Evolutionary conservation across 1,284 basidiomycete species (phyloP), one percentile per base, ranked within the genome.

Genomic region (Boletus smithii): DNA sequence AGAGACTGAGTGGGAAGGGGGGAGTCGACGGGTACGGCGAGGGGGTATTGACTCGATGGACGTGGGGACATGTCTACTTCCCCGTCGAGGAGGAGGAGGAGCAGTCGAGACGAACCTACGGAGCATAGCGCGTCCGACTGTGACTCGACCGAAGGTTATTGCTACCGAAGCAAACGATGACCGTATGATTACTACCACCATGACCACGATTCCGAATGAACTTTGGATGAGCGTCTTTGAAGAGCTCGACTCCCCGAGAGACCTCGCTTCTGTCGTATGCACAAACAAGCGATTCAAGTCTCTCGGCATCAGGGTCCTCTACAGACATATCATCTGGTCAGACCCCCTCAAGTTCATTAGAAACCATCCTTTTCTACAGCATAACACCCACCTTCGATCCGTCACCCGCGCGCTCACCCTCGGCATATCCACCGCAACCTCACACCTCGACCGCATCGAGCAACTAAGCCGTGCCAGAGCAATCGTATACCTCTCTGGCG

Each of bases 321-420:
- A 73, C 52, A 65, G 65, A n/a, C 54, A 67, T 36, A 34, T 73
- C 49, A 48, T 67, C 33, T 73, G 72, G 71, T 46, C 51, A 0
- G 57, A 58, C 35, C 63, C 69, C 0, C 54, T 57, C 48, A 58
- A 29, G 17, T 66, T 68, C 46, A 18, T 61, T 38, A 17, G 32
- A 29, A 66, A 56, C 36, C 31, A 50, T 8, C 24, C 42, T 0
- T 64, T 53, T 22, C 37, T 63, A 0, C 47, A 44, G 13, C 36
- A 48, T 3, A 51, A 53, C 13, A 11, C 16, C 0, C 8, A 43
- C 5, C 44, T 62, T 0, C 44, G 41, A 17, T 17, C 61, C 4
- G 43, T 51, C 32, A 49, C 53, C 1, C 60, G 51, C 27, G 26
- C 58, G 0, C 58, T 66, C 44, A 63, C 53, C 7, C 50, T 63